Evolutionary conservation across 139 green algal species (phyloP).

Genomic region (Chlamydomonas eustigma): DNA sequence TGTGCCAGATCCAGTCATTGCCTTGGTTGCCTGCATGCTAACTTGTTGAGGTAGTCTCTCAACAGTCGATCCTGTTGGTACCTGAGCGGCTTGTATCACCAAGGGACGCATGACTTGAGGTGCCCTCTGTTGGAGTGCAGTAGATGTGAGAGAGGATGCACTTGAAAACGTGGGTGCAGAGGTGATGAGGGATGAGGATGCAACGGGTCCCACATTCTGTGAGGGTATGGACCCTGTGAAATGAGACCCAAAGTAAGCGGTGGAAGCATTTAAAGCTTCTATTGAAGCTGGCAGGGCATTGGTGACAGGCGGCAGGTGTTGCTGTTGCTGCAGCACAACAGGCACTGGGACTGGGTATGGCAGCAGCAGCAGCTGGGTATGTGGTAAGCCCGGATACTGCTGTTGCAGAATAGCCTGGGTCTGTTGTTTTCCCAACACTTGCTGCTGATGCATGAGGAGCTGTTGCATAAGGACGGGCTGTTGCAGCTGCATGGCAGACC

Average conservation of each 20-base stretch:
- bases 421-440: not conserved
- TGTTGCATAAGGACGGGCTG: not conserved
- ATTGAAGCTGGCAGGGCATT: not conserved
- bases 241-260: not conserved
- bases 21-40: too few species aligned
- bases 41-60: too few species aligned
- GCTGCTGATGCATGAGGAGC: not conserved
- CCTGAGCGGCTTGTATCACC: too few species aligned
- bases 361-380: not conserved
- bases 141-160: too few species aligned
- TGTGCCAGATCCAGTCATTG: too few species aligned
- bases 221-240: too few species aligned
- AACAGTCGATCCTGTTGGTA: too few species aligned
- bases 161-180: too few species aligned
- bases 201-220: too few species aligned
- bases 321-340: not conserved
- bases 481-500: not conserved
- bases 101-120: too few species aligned
- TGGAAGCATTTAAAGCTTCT: not conserved
- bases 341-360: slow-evolving; percentile 1
- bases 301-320: not conserved
- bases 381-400: not conserved
- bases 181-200: too few species aligned
- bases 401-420: not conserved
- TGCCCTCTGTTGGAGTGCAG: too few species aligned